phyloP scores from a whole-genome alignment of 2,329 filamentous ascomycete species.

The Cladobotryum mycophilum region DNA sequence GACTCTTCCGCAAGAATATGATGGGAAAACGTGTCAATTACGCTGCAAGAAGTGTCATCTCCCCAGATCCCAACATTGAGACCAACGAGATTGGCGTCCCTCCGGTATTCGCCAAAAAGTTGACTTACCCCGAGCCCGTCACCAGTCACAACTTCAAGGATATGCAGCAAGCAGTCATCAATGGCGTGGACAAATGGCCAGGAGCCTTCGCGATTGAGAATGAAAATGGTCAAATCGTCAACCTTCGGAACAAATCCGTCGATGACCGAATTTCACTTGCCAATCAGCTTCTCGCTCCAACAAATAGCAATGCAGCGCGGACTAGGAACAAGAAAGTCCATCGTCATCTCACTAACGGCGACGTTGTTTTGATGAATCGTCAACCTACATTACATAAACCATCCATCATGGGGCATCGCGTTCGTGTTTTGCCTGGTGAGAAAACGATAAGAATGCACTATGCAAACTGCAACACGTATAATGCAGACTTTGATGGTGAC shows the following conservation, averaged over 20 bases:
- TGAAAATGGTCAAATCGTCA: slow-evolving; percentile 87
- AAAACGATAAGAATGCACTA: slow-evolving; percentile 99
- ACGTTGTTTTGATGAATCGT: slow-evolving; percentile 97
- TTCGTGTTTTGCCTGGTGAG: slow-evolving; percentile 84
- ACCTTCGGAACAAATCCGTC: slow-evolving; percentile 75
- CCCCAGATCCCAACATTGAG: slow-evolving; percentile 96
- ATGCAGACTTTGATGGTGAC: slow-evolving; percentile 97
- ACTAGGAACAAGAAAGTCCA: slow-evolving; percentile 93
- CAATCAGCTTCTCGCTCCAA: slow-evolving; percentile 85
- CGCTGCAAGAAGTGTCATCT: slow-evolving; percentile 94
- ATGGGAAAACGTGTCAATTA: slow-evolving; percentile 99
- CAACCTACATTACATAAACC: slow-evolving; percentile 97
- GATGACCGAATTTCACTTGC: slow-evolving; percentile 86
- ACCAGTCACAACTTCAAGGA: slow-evolving; percentile 97
- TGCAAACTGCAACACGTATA: slow-evolving; percentile 98
- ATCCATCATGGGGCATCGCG: slow-evolving; percentile 97
- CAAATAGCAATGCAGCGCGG: slow-evolving; percentile 65
- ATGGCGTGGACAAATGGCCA: slow-evolving; percentile 89
- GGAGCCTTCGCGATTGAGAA: slow-evolving; percentile 93
- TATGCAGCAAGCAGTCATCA: slow-evolving; percentile 91
- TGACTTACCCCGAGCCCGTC: slow-evolving; percentile 95
- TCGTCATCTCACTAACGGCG: slow-evolving; percentile 90
- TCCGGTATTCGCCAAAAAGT: slow-evolving; percentile 91
- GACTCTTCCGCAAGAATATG: slow-evolving; percentile 98
- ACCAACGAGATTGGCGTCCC: slow-evolving; percentile 98